Base-by-base conservation (phyloP, 306 rosid species). In the Vigna reflexopilosa region DNA sequence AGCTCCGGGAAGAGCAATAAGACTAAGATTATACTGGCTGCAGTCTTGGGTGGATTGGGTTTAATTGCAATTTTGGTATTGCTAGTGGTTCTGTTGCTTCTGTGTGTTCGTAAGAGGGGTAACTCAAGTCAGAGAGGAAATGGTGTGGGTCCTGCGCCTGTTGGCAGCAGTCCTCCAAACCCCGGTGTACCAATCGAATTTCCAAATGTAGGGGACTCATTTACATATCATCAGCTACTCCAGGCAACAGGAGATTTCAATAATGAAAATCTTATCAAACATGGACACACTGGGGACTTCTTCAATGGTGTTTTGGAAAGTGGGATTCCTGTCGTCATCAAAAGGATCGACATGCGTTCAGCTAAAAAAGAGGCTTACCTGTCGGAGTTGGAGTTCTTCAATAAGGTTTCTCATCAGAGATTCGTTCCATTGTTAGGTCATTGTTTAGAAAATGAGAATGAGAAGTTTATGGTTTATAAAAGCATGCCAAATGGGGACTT, bases 261-360 rank as follows among this genome's bases (percentile, higher is more conserved):
- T 7, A 88, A 89, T 62, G 50, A 79, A 67, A 95, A 85, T 81
- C 90, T 95, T 75, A 81, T 92, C 44, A 95, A 92, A 82, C 83
- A 81, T 40, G 98, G 98, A 50, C 98, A 86, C 84, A 83, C 96
- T 0, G 98, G 98, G 77, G 97, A 95, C 84, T 83, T 95, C 26
- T 91, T 83, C 83, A 81, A 74, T 7, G 98, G 98, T 56, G 85
- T 91, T 40, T 73, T 93, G 83, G 98, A 92, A 66, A 86, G 86
- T 74, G 98, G 97, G 77, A 68, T 89, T 40, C 88, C 84, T 59
- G 88, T 88, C 5, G 89, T 88, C 67, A 77, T 95, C 72, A 95
- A 91, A 83, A 87, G 90, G 90, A 81, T 95, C 7, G 90, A 92
- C 83, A 68, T 84, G 83, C 81, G 57, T 0, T 40, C 85, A 30